Base-by-base conservation (phyloP, 352 stramenopile genomes). In the Albugo candida region DNA sequence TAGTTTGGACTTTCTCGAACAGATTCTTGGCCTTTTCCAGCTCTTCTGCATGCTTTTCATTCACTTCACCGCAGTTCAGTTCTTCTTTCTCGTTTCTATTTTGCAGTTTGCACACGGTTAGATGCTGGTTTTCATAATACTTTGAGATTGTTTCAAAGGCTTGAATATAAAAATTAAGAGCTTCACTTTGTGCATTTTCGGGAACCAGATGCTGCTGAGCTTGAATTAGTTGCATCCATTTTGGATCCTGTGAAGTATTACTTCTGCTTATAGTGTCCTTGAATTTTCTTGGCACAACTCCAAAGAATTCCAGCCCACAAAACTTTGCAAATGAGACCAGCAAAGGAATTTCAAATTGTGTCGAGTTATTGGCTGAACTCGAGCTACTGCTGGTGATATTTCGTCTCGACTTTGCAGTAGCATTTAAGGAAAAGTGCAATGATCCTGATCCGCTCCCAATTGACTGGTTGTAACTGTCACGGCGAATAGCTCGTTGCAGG, bases 311-410 rank as follows among this genome's bases (percentile, higher is more conserved):
- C 46, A 86, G 67, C 12, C 88, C 88, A 1, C 83, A 85, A 1
- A 77, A 67, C 58, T 97, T 97, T 44, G 84, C 85, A 68, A 97
- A 97, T 45, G 79, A 92, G 51, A 97, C 83, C 13, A 97, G 70
- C 40, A 97, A 62, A 55, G 85, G 83, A 13, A 95, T 84, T 73
- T 98, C 92, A 10, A 88, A 55, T 55, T 84, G 77, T 11, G 41
- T 48, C 1, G 65, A 60, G 10, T 64, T 52, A 12, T 49, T 54
- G 34, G 57, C 51, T 35, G 53, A 45, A 49, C 50, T 49, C 2
- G 54, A 45, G 43, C 80, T 70, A n/a, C 70, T 48, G n/a, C 20
- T 38, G 13, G 21, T 41, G 20, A 41, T 36, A 42, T 48, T 36
- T 8, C 24, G 24, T 31, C 24, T 31, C 3, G 24, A 31, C 24